A percentile compares a stretch with the other conserved stretches of the same genome.
Evolutionary conservation across 345 rosid species (phyloP).

Genomic region (Citrus medica): DNA sequence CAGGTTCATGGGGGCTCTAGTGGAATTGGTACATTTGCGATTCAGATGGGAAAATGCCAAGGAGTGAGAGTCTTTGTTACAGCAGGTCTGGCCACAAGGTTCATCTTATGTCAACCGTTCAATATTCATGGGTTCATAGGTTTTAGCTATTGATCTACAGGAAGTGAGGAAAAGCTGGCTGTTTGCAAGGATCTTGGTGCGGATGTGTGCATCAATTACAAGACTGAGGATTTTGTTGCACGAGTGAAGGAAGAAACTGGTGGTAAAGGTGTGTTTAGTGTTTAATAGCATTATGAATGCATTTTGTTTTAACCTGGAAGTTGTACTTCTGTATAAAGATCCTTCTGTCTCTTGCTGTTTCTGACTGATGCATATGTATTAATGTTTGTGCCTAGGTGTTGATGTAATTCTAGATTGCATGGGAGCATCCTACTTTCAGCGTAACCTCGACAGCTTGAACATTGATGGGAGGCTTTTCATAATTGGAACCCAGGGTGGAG

Average conservation of each 20-base stretch:
- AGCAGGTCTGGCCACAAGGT: constrained; percentile 51
- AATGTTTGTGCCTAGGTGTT: constrained; percentile 36
- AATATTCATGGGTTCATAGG: background rate
- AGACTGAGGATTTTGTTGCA: constrained; percentile 80
- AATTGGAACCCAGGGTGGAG: constrained; percentile 72
- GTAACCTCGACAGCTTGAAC: constrained; percentile 71
- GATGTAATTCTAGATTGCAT: constrained; percentile 81
- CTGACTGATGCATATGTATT: background rate
- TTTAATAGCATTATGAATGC: background rate
- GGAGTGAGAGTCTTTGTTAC: constrained; percentile 77
- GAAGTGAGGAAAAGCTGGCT: constrained; percentile 74
- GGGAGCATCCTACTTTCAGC: constrained; percentile 81
- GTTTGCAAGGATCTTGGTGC: constrained; percentile 89
- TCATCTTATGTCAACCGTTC: background rate
- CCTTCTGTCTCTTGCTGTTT: background rate
- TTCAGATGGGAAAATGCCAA: constrained; percentile 71
- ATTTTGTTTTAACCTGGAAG: background rate
- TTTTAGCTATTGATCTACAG: constrained; percentile 30
- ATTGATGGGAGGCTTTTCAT: constrained; percentile 84
- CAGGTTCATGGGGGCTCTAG: constrained; percentile 96
- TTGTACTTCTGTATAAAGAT: background rate
- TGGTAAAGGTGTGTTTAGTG: constrained; percentile 62
- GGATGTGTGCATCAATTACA: constrained; percentile 87
- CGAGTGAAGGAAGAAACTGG: constrained; percentile 76
- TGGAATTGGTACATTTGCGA: constrained; percentile 88